phyloP scores from a whole-genome alignment of 108 stramenopile genomes.

The Skeletonema potamos region DNA sequence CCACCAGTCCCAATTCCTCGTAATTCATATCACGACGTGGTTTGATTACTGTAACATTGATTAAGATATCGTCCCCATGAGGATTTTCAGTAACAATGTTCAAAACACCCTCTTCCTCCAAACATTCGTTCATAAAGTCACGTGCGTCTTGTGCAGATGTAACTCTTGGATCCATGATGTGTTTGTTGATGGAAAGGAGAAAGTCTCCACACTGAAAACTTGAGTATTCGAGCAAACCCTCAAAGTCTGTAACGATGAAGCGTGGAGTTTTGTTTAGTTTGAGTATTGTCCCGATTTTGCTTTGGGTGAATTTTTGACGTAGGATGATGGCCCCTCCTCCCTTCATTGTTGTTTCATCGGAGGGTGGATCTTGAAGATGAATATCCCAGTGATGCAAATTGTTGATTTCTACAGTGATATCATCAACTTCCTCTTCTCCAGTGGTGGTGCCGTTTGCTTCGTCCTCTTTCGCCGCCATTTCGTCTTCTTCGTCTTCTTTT shows the following conservation, averaged over 20 bases:
- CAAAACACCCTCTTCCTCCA: constrained; percentile 29
- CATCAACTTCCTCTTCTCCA: constrained; percentile 8
- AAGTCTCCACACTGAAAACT: constrained; percentile 34
- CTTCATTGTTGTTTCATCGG: not conserved
- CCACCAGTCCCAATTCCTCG: constrained; percentile 44
- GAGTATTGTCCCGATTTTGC: not conserved
- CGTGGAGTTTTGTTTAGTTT: not conserved
- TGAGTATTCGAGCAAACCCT: constrained; percentile 16
- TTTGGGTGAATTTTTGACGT: not conserved
- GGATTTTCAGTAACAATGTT: constrained; percentile 31
- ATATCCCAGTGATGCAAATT: not conserved
- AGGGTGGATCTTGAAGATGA: not conserved
- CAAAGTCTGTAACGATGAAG: not conserved
- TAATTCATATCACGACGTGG: constrained; percentile 47
- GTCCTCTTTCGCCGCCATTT: not conserved
- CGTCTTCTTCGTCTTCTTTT: not conserved
- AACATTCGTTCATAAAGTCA: constrained; percentile 19
- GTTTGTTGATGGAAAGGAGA: constrained; percentile 32
- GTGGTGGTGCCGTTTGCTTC: not conserved
- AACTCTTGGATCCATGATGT: constrained; percentile 12
- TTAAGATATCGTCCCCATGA: constrained; percentile 41
- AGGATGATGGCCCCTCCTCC: no score
- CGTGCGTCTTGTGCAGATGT: constrained; percentile 19
- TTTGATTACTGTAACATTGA: constrained; percentile 56
- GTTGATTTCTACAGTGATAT: not conserved